Base-by-base conservation (phyloP, 257 asterid genomes). In the Euphrasia confusa region DNA sequence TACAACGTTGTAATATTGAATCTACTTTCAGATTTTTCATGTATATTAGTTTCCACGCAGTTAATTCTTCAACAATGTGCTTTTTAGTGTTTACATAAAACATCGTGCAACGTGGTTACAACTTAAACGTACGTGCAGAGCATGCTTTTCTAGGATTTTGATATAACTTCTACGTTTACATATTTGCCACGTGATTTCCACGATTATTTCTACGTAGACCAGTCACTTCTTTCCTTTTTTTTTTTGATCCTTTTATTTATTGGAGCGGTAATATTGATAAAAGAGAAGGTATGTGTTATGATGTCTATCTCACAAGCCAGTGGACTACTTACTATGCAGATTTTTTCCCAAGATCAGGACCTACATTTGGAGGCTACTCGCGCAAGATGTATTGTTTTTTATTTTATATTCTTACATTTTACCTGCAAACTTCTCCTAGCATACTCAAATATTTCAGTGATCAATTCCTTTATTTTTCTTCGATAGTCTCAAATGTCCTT, bases 401-500 rank as follows among this genome's bases (percentile, higher is more conserved):
- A 18, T 64, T 21, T 21, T 21, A 21, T 21, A 0, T 21, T 1
- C 1, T 21, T 21, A 0, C 58, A 9, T 54, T n/a, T 66, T 44
- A 42, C 58, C 45, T 17, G 12, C 8, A n/a, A 28, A 27, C 8
- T 17, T 27, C 0, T 32, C 26, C 15, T 14, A 17, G 17, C 33
- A 12, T 24, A 10, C 12, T 60, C 45, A 14, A 15, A n/a, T 54
- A 8, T 12, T 10, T 59, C 58, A 24, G 7, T 49, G 10, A 18
- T 57, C 17, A 60, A 60, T 15, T 18, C 33, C 28, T 26, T 35
- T 54, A 40, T 61, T 60, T 11, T 30, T 54, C 71, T 48, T 45
- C 28, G 63, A 59, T 80, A 86, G 95, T 86, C 73, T 75, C 91
- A 12, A 81, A 71, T 75, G 77, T 86, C 71, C 84, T 86, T 56